These are phyloP conservation scores for Suillus ampliporus DNA, from an alignment of 768 basidiomycete species.

Conservation along the genomic window DNA sequence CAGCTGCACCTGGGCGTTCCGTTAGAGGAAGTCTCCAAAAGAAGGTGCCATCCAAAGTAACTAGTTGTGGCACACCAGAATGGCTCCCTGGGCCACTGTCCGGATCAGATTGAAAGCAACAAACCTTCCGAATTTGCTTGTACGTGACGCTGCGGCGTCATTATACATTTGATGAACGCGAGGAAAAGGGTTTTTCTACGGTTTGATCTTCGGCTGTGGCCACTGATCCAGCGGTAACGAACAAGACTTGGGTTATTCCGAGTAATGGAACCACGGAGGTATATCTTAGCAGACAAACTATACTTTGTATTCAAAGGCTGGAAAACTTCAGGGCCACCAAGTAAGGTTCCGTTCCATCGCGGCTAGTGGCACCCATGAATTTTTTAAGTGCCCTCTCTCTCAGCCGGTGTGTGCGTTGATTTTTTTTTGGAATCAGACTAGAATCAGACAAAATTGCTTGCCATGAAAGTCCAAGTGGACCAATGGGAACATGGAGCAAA, in stretches of 20 bases:
- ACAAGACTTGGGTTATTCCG: neutral
- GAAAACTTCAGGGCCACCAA: neutral
- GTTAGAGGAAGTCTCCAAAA: neutral
- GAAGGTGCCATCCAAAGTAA: neutral
- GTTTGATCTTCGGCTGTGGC: conserved; percentile 7
- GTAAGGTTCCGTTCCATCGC: conserved; percentile 5
- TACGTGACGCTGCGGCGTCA: conserved; percentile 5
- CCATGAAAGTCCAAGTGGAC: neutral
- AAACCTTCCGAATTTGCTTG: neutral
- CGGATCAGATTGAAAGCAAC: neutral
- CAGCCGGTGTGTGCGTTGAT: conserved; percentile 1
- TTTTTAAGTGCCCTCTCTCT: neutral
- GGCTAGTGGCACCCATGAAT: neutral
- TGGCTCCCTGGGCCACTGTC: neutral
- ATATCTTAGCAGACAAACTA: conserved; percentile 2
- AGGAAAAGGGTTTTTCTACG: neutral
- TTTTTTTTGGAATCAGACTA: neutral
- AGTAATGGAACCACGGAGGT: conserved; percentile 3
- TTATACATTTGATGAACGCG: conserved; percentile 4
- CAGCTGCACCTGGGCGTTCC: neutral
- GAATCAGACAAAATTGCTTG: neutral
- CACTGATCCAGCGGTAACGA: conserved; percentile 9
- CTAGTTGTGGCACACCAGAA: neutral
- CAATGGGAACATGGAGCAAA: neutral
- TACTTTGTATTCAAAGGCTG: conserved; percentile 2